Percentiles rank a stretch among this genome's conserved stretches.
These are phyloP conservation scores for Candida sithepensis DNA, from an alignment of 805 yeast genomes.

Conservation along the genomic window DNA sequence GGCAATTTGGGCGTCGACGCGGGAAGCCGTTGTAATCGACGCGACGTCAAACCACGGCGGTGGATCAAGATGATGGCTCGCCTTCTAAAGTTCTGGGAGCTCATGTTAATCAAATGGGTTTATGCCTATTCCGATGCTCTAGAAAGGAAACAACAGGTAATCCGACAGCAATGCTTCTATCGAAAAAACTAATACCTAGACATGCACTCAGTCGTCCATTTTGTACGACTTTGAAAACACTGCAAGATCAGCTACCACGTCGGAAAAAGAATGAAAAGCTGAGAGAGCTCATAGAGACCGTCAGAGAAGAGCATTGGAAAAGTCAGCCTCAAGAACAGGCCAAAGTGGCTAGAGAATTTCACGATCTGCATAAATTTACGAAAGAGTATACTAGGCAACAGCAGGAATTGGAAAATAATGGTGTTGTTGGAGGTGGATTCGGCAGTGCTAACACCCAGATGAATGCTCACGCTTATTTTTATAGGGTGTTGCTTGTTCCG, in stretches of 20 bases:
- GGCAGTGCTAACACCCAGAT: constrained; percentile 3
- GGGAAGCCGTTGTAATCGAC: background rate
- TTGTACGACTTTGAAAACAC: background rate
- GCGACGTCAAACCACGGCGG: background rate
- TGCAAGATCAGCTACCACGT: background rate
- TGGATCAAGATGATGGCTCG: too few relatives aligned
- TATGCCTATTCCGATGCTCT: too few relatives aligned
- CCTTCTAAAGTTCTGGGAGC: too few relatives aligned
- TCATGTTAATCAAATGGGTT: too few relatives aligned
- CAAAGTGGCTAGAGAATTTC: background rate
- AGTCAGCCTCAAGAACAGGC: constrained; percentile 4
- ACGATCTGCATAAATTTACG: constrained; percentile 1
- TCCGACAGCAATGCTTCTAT: background rate
- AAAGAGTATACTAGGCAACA: constrained; percentile 1
- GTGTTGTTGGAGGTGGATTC: constrained; percentile 6
- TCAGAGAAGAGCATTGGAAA: constrained; percentile 7
- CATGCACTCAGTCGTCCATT: background rate
- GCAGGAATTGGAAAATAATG: background rate
- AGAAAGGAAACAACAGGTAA: background rate
- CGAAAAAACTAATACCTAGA: background rate
- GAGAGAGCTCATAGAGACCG: constrained; percentile 4
- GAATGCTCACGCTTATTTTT: constrained; percentile 36
- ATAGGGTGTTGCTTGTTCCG: constrained; percentile 45
- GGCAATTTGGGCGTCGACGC: background rate
- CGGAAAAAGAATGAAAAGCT: constrained; percentile 1